These are phyloP conservation scores for Pseudomassariella vexata DNA, from an alignment of 2,329 filamentous ascomycete species.

Conservation along the genomic window DNA sequence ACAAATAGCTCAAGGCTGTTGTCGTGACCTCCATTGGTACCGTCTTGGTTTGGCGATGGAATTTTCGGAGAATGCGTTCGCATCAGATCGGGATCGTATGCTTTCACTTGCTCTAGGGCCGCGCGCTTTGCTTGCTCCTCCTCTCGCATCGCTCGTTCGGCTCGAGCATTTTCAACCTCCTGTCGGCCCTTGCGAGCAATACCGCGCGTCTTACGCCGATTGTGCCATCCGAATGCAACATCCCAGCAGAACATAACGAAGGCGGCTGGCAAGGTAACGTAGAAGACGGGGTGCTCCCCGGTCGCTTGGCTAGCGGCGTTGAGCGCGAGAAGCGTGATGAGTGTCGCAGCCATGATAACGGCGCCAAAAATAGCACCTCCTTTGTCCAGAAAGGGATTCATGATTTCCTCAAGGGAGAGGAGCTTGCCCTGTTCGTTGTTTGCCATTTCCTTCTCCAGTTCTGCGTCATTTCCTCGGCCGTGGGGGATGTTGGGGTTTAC, in stretches of 20 bases:
- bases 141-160: constrained; percentile 29
- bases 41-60: no score
- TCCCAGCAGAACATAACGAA: constrained; percentile 66
- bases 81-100: not conserved
- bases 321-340: constrained; percentile 59
- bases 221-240: constrained; percentile 55
- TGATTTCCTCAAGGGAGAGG: constrained; percentile 63
- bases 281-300: constrained; percentile 55
- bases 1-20: not conserved
- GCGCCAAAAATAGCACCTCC: constrained; percentile 59
- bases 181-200: constrained; percentile 52
- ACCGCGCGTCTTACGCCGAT: constrained; percentile 56
- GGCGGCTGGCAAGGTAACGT: constrained; percentile 63
- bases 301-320: constrained; percentile 53
- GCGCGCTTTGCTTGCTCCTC: constrained; percentile 17
- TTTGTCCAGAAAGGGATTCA: constrained; percentile 70
- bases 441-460: constrained; percentile 38
- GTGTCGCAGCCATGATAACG: constrained; percentile 59
- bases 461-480: constrained; percentile 48
- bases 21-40: not conserved
- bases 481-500: constrained; percentile 70
- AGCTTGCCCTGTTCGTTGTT: constrained; percentile 46
- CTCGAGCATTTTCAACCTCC: constrained; percentile 37
- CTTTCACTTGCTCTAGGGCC: constrained; percentile 7
- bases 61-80: not conserved